Evolutionary conservation across 2,329 filamentous ascomycete species (phyloP).

Genomic region (Aspergillus viridinutans): DNA sequence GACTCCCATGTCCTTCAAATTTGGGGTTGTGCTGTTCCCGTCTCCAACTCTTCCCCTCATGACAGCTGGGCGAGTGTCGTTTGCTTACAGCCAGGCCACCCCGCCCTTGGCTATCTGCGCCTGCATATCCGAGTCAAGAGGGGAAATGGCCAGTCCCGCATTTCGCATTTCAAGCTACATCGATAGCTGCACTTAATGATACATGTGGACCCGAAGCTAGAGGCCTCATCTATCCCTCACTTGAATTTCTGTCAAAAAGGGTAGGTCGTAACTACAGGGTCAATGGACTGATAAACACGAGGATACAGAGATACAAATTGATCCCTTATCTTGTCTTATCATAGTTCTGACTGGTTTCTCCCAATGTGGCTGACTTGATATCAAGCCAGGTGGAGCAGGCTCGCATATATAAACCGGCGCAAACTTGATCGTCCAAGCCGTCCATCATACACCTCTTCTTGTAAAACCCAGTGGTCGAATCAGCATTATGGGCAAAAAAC

Average conservation of each 20-base stretch:
- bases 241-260: too few relatives aligned
- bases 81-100: background rate
- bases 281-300: background rate
- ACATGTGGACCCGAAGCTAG: background rate
- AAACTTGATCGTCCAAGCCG: background rate
- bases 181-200: background rate
- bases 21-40: background rate
- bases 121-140: background rate
- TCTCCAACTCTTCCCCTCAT: background rate
- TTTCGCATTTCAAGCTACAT: background rate
- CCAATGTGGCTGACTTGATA: background rate
- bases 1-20: background rate
- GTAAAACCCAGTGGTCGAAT: background rate
- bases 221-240: background rate
- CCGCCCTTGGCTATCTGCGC: background rate
- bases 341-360: background rate
- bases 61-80: background rate
- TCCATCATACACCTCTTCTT: background rate
- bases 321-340: background rate
- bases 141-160: background rate
- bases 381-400: background rate
- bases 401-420: background rate
- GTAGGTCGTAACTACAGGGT: background rate
- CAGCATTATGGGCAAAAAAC: slow-evolving; percentile 39
- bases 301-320: background rate